phyloP scores from a whole-genome alignment of 2,329 filamentous ascomycete genomes.

The Aspergillus tubingensis region DNA sequence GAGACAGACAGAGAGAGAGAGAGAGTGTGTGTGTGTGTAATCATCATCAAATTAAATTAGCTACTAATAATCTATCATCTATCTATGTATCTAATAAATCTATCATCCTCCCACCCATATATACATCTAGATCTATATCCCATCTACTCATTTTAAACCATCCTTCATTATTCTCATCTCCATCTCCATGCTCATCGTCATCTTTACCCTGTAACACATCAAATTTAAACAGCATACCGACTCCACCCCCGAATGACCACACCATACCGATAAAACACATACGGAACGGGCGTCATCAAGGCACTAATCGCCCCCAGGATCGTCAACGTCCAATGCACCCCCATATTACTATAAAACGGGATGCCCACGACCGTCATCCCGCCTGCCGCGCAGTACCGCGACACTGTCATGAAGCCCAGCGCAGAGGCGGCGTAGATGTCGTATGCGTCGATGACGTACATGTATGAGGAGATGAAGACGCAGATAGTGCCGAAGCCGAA shows the following conservation, averaged over 20 bases:
- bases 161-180: no score
- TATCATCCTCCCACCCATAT: no score
- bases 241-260: constrained; percentile 24
- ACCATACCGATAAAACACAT: constrained; percentile 29
- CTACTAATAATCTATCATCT: no score
- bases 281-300: constrained; percentile 48
- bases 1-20: no score
- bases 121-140: no score
- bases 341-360: constrained; percentile 46
- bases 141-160: no score
- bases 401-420: constrained; percentile 47
- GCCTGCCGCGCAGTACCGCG: constrained; percentile 44
- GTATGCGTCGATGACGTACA: constrained; percentile 62
- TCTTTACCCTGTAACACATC: no score
- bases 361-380: constrained; percentile 41
- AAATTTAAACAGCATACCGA: constrained; percentile 9
- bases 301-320: constrained; percentile 44
- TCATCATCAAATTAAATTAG: no score
- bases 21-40: no score
- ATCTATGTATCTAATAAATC: no score
- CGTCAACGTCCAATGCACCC: constrained; percentile 47
- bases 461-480: constrained; percentile 55
- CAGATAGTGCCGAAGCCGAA: constrained; percentile 56
- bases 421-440: constrained; percentile 55
- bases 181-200: no score